A percentile compares a stretch with the other conserved stretches of the same genome.
Evolutionary conservation across 306 rosid genomes (phyloP).

Genomic region (Cucumis hystrix): DNA sequence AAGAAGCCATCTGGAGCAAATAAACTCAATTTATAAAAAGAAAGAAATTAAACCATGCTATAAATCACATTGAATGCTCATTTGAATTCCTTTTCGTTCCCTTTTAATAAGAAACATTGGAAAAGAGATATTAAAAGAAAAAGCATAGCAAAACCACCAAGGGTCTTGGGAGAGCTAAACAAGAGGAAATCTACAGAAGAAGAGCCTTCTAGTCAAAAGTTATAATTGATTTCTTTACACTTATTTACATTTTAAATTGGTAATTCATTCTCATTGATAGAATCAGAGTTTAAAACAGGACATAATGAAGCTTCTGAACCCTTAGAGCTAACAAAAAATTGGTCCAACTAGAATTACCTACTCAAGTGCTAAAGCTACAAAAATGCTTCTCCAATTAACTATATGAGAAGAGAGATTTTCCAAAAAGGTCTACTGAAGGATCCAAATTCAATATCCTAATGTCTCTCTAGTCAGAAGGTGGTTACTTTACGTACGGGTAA

Average conservation of each 20-base stretch:
- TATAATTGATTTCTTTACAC: background rate
- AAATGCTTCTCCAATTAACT: background rate
- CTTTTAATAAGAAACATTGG: background rate
- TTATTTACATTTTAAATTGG: background rate
- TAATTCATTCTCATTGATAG: background rate
- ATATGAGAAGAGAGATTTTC: background rate
- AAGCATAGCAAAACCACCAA: background rate
- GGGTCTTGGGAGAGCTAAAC: background rate
- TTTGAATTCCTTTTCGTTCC: background rate
- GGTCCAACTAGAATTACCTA: background rate
- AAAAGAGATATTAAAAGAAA: background rate
- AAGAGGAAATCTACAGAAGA: background rate
- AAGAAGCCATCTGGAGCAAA: constrained; percentile 78
- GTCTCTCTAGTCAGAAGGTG: background rate
- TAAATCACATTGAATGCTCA: background rate
- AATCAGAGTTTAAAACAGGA: background rate
- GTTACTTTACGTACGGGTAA: background rate
- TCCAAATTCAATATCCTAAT: background rate
- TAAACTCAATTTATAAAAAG: background rate
- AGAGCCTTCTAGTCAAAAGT: background rate
- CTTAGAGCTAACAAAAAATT: background rate
- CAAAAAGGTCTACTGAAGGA: background rate
- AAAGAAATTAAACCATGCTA: background rate
- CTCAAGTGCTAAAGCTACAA: background rate
- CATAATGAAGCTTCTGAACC: background rate